Base-by-base conservation (phyloP, 768 basidiomycete species). In the Epithele typhae region DNA sequence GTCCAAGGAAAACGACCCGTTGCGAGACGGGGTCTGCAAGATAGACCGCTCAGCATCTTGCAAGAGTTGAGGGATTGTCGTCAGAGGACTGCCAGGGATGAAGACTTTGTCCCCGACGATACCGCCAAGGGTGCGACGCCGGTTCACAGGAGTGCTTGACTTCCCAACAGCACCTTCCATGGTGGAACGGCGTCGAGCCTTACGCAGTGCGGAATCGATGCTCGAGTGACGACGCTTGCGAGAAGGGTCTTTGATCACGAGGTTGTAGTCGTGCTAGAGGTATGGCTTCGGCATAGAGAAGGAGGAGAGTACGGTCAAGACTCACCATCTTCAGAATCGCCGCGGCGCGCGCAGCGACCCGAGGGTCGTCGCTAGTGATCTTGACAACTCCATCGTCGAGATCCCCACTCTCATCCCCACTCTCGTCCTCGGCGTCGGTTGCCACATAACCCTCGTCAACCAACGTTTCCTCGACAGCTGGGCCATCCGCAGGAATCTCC, bases 251-350 rank as follows among this genome's bases (percentile, higher is more conserved):
- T 77, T 77, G 22, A 84, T 81, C 57, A 86, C 79, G 59, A 89
- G 87, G 56, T 94, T 92, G 55, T 90, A 87, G 64, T 93, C 84
- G 57, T 94, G 84, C 85, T 91, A 48, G n/a, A 46, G 27, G 15
- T 21, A 32, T 17, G 33, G 7, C 42, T 36, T 43, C 25, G 18
- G 45, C n/a, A 32, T 36, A 30, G 8, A 14, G 14, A 7, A 7
- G 27, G 27, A 30, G 14, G 27, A 7, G 14, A 7, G 27, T 30
- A 14, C 27, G 27, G 27, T 30, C 27, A 30, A 14, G 27, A 63
- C 79, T n/a, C 40, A 90, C 91, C 74, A 89, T 77, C 65, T 87
- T 92, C 56, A 96, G 71, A 48, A 96, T 93, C 0, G 93, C 93
- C 25, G 90, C 92, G n/a, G 92, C 93, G 39, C 89, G 71, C 2